Conservation (phyloP, 2,329 filamentous ascomycete genomes). For the Neonectria hederae region DNA sequence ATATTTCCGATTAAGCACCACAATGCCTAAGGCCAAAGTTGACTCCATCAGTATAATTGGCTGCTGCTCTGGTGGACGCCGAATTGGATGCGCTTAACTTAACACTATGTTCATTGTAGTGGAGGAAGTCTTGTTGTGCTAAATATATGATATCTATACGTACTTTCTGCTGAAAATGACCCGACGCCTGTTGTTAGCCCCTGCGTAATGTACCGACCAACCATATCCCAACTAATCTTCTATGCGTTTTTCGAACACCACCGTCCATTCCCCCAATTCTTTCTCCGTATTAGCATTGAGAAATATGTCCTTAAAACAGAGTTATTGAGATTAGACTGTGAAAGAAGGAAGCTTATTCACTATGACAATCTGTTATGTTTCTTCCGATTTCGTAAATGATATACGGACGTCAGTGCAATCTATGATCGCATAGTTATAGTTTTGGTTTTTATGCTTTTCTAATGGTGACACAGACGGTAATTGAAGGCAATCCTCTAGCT, state of each 20-base stretch:
- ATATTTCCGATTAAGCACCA: conserved; percentile 8
- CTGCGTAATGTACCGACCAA: neutral
- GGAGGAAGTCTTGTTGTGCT: neutral
- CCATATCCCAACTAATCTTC: neutral
- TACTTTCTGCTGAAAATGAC: neutral
- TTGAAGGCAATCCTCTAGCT: neutral
- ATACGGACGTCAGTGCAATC: neutral
- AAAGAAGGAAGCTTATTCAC: too few relatives aligned
- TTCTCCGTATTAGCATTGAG: too few relatives aligned
- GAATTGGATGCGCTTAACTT: neutral
- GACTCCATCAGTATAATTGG: conserved; percentile 7
- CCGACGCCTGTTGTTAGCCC: neutral
- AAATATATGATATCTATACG: conserved; percentile 1
- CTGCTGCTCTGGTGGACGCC: neutral
- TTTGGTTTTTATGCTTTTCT: neutral
- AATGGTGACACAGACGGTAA: neutral
- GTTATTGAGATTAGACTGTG: too few relatives aligned
- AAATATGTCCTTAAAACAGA: too few relatives aligned
- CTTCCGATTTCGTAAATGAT: neutral
- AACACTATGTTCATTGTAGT: conserved; percentile 4
- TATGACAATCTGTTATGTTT: too few relatives aligned
- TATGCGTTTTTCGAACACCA: neutral
- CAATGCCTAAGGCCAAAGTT: conserved; percentile 7
- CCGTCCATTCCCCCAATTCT: too few relatives aligned
- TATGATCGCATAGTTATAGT: neutral